phyloP scores from a whole-genome alignment of 257 asterid species.

The Solanum neorickii region DNA sequence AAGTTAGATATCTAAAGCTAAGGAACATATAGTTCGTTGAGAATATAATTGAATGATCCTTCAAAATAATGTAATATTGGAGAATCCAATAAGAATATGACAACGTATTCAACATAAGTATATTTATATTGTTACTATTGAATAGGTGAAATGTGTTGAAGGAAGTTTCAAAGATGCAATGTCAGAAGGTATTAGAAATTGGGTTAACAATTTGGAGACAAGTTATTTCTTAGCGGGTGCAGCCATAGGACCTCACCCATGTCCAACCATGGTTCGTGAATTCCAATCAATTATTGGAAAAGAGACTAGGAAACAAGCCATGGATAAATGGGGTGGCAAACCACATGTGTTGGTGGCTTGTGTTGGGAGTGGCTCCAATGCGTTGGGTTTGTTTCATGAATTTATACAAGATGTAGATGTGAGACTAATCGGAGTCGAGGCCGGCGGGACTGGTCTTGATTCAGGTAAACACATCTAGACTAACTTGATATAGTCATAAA shows the following conservation, averaged over 20 bases:
- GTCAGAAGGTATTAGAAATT: constrained; percentile 59
- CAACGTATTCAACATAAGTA: background rate
- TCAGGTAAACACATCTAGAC: background rate
- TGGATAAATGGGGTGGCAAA: constrained; percentile 60
- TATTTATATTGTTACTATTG: background rate
- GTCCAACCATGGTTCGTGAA: constrained; percentile 60
- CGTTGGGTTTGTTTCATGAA: constrained; percentile 67
- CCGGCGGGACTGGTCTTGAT: constrained; percentile 44
- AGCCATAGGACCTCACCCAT: constrained; percentile 73
- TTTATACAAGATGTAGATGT: constrained; percentile 55
- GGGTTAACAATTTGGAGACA: constrained; percentile 44
- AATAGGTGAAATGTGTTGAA: constrained; percentile 26
- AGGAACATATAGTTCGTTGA: too few relatives aligned
- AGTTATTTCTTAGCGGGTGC: constrained; percentile 46
- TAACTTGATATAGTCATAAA: background rate
- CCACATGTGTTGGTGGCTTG: constrained; percentile 72
- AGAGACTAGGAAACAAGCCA: constrained; percentile 57
- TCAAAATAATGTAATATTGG: background rate
- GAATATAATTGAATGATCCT: background rate
- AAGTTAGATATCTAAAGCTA: background rate
- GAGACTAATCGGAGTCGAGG: constrained; percentile 63
- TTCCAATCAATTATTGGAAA: constrained; percentile 67
- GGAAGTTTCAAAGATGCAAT: constrained; percentile 71
- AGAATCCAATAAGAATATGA: background rate
- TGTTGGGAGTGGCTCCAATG: constrained; percentile 74